Base-by-base conservation (phyloP, 108 stramenopile genomes). In the Cyclostephanos tholiformis region DNA sequence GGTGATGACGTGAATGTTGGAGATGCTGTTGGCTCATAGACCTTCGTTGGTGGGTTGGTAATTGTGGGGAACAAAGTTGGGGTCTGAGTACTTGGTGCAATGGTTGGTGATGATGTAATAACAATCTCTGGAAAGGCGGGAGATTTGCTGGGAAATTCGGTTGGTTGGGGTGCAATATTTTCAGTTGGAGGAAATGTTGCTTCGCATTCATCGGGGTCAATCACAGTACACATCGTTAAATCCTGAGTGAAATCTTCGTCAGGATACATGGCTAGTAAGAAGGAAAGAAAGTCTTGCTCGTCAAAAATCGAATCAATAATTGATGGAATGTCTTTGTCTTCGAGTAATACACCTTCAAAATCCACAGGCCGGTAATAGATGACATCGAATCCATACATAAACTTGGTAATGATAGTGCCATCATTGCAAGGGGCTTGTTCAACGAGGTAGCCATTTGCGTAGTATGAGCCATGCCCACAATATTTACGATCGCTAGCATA, bases 361-460 rank as follows among this genome's bases (percentile, higher is more conserved):
- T 60, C 65, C 20, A 50, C 32, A 44, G 70, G 70, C 62, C 71
- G 71, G 77, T 66, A 78, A 70, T 70, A 78, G 19, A 78, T 67
- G 0, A 78, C 22, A 71, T 78, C 77, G 23, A 78, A 78, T 29
- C 77, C 77, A 71, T 71, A 78, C 32, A 57, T 66, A 50, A 71
- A 78, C 39, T 78, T 66, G 14, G 77, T 78, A 32, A 78, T 36
- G 35, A 67, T 58, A 35, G 65, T 71, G 20, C 77, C 77, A 43
- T 78, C 71, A 2, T 35, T 29, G 29, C 63, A 69, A 22, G 13
- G 35, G 13, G 52, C 65, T 71, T 78, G 77, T 29, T 71, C 48
- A 13, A 71, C 70, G 16, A 78, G 29, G 38, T 39, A 71, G 53
- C 77, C 77, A 16, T 41, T 59, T 30, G 48, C 64, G 65, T 71